Evolutionary conservation across 2,329 filamentous ascomycete species (phyloP).

Genomic region (Sporothrix pseudoabietina): DNA sequence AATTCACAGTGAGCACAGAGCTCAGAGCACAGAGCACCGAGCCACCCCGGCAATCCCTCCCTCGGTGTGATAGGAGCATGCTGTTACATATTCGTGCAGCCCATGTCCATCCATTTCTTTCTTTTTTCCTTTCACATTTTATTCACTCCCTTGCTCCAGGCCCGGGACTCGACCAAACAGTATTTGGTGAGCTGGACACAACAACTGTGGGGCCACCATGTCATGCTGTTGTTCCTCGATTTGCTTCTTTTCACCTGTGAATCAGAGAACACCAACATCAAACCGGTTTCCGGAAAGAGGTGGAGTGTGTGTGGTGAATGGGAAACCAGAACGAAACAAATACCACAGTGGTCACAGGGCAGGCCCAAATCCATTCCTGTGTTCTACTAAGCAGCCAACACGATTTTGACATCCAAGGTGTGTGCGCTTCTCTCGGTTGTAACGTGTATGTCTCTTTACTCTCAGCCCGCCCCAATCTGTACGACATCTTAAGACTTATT

Average conservation of each 20-base stretch:
- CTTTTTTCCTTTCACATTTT: neutral
- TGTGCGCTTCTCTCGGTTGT: neutral
- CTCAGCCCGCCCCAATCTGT: neutral
- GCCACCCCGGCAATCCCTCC: neutral
- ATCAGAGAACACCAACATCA: neutral
- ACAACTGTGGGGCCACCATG: neutral
- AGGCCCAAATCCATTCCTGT: neutral
- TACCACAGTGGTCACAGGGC: neutral
- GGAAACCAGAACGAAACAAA: neutral
- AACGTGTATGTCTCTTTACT: neutral
- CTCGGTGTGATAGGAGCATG: constrained; percentile 11
- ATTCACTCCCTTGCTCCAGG: neutral
- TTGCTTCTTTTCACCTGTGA: neutral
- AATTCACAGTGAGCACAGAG: neutral
- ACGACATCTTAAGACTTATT: neutral
- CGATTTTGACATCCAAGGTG: neutral
- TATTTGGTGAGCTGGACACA: neutral
- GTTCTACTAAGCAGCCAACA: neutral
- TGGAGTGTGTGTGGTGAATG: neutral
- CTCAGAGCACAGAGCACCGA: neutral
- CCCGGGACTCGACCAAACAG: neutral
- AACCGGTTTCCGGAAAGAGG: neutral
- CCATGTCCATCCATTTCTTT: neutral
- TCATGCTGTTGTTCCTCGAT: neutral
- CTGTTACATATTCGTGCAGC: constrained; percentile 3